These are phyloP conservation scores for Tetradesmus obliquus DNA, from an alignment of 139 green algal species.

Conservation along the genomic window DNA sequence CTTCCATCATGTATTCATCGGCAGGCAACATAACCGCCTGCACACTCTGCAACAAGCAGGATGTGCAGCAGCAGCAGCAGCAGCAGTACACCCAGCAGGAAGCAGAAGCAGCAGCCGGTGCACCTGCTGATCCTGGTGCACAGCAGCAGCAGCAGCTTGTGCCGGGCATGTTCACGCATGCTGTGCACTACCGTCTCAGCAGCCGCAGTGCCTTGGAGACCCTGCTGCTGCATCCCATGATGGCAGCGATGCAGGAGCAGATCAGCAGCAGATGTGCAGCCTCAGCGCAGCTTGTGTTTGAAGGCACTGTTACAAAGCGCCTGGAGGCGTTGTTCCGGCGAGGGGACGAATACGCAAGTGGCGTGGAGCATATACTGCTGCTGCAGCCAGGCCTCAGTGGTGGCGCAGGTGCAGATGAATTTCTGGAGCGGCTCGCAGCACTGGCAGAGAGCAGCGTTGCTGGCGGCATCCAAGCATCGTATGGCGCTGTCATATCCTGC, in stretches of 20 bases:
- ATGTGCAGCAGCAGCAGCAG: slow-evolving; percentile 13
- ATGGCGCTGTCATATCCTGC: slow-evolving; percentile 31
- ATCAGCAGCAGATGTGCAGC: not conserved
- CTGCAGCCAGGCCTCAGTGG: slow-evolving; percentile 34
- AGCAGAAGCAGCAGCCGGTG: slow-evolving; percentile 1
- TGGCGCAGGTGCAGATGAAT: not conserved
- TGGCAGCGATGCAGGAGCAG: not conserved
- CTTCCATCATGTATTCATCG: slow-evolving; percentile 25
- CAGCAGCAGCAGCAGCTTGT: not conserved
- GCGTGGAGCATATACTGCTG: slow-evolving; percentile 47
- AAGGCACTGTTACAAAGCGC: slow-evolving; percentile 48
- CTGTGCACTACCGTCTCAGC: slow-evolving; percentile 35
- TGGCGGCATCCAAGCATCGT: slow-evolving; percentile 23
- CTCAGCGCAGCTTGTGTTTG: slow-evolving; percentile 36
- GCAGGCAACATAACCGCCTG: slow-evolving; percentile 5
- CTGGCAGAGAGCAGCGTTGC: slow-evolving; percentile 45
- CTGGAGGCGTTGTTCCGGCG: slow-evolving; percentile 56
- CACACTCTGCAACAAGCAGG: not conserved
- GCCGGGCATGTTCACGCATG: slow-evolving; percentile 32
- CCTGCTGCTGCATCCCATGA: slow-evolving; percentile 26
- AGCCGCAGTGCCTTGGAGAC: slow-evolving; percentile 1
- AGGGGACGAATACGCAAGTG: slow-evolving; percentile 43
- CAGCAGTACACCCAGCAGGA: not conserved
- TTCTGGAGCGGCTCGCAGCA: slow-evolving; percentile 22
- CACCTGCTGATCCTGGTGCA: not conserved